Evolutionary conservation across 1,284 basidiomycete genomes (phyloP).

Genomic region (Chiua sp.): DNA sequence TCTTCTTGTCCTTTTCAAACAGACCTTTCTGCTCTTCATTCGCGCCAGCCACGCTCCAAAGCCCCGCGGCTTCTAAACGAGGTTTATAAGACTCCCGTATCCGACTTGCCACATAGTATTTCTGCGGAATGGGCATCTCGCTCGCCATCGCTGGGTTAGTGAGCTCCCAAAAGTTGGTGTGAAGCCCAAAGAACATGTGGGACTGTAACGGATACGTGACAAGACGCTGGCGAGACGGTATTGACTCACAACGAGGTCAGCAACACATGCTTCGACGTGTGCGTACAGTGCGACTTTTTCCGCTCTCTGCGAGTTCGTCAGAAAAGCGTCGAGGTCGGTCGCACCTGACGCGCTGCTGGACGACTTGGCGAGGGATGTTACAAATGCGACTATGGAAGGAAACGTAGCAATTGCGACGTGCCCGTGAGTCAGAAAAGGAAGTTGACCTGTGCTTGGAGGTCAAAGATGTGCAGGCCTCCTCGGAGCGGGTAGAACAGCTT

Average conservation of each 20-base stretch:
- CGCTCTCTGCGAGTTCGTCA: constrained; percentile 53
- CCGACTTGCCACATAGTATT: constrained; percentile 72
- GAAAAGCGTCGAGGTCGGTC: constrained; percentile 48
- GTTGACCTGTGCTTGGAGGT: constrained; percentile 54
- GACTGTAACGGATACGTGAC: constrained; percentile 40
- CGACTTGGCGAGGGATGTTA: constrained; percentile 49
- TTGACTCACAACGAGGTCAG: constrained; percentile 67
- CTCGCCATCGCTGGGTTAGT: constrained; percentile 59
- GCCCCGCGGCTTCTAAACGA: constrained; percentile 63
- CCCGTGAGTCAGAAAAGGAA: constrained; percentile 71
- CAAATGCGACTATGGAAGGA: constrained; percentile 66
- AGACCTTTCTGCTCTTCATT: constrained; percentile 46
- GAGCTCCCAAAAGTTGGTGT: constrained; percentile 64
- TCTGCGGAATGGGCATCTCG: constrained; percentile 67
- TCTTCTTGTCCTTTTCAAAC: constrained; percentile 43
- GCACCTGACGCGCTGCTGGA: constrained; percentile 32
- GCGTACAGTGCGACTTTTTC: constrained; percentile 64
- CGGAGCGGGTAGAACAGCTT: constrained; percentile 25
- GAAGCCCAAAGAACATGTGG: constrained; percentile 63
- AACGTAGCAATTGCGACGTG: constrained; percentile 55
- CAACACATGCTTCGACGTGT: constrained; percentile 68
- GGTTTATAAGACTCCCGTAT: constrained; percentile 60
- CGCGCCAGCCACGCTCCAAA: constrained; percentile 59
- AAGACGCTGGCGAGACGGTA: not conserved
- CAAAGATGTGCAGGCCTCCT: not conserved